Evolutionary conservation across 345 rosid genomes (phyloP).

Genomic region (Aegle marmelos): DNA sequence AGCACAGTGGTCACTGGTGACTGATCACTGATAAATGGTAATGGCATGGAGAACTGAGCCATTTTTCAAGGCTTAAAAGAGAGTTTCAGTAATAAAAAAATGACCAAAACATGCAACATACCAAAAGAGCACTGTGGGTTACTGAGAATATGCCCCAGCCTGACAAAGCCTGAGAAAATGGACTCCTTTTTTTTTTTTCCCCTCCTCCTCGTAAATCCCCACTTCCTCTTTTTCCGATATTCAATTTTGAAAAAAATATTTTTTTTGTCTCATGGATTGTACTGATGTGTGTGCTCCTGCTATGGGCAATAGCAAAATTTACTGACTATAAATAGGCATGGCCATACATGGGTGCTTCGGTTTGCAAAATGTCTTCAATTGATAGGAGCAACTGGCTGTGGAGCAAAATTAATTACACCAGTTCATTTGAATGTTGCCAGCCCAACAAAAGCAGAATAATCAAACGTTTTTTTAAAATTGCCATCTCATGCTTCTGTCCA

Average conservation of each 20-base stretch:
- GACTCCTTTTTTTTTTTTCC: background rate
- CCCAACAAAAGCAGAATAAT: background rate
- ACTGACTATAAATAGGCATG: background rate
- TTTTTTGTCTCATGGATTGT: background rate
- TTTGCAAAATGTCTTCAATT: background rate
- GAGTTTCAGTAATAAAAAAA: background rate
- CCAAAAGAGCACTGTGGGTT: conserved; percentile 3
- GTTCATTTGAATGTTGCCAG: background rate
- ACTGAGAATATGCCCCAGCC: conserved; percentile 30
- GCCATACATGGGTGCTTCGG: background rate
- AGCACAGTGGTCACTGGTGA: background rate
- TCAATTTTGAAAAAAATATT: background rate
- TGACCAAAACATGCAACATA: background rate
- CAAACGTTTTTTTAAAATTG: no score
- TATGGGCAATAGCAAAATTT: background rate
- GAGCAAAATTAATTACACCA: background rate
- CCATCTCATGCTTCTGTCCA: background rate
- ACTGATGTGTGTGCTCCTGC: background rate
- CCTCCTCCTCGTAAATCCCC: conserved; percentile 26
- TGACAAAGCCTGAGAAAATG: conserved; percentile 24
- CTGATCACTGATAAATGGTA: background rate
- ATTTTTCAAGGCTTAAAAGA: background rate
- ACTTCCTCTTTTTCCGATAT: conserved; percentile 18
- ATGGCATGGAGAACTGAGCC: conserved; percentile 8
- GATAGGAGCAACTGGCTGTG: background rate